Evolutionary conservation across 1,284 basidiomycete genomes (phyloP).

Genomic region (Exobasidium cylindrosporum): DNA sequence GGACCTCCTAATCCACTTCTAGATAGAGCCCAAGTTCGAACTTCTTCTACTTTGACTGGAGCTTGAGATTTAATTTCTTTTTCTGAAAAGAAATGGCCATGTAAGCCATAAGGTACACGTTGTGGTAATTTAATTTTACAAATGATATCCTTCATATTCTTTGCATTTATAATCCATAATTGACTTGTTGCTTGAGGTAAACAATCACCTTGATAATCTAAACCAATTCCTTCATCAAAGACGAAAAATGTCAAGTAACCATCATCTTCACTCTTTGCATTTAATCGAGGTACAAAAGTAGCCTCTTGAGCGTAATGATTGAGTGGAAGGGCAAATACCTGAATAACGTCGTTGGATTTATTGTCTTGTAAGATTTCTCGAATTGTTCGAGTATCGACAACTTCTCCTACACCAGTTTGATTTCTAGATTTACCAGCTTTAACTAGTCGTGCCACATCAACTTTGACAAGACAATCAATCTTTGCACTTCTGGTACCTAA

Average conservation of each 20-base stretch:
- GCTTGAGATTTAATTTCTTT: conserved; percentile 46
- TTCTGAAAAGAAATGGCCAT: conserved; percentile 53
- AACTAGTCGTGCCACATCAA: conserved; percentile 56
- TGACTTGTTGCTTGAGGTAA: conserved; percentile 54
- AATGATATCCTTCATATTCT: conserved; percentile 55
- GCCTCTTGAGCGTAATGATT: conserved; percentile 59
- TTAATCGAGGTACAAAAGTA: conserved; percentile 56
- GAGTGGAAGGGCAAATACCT: conserved; percentile 57
- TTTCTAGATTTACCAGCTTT: conserved; percentile 42
- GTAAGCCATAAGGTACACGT: conserved; percentile 56
- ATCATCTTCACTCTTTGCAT: conserved; percentile 56
- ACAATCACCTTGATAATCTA: conserved; percentile 52
- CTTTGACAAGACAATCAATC: conserved; percentile 60
- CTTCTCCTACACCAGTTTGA: conserved; percentile 29
- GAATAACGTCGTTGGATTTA: conserved; percentile 28
- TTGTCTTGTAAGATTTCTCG: conserved; percentile 48
- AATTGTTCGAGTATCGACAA: conserved; percentile 57
- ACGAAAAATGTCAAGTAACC: conserved; percentile 60
- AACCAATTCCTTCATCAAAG: conserved; percentile 58
- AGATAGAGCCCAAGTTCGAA: conserved; percentile 11
- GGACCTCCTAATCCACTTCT: background rate
- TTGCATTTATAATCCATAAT: conserved; percentile 60
- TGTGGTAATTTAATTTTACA: conserved; percentile 58
- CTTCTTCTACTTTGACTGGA: conserved; percentile 16
- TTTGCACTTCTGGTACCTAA: conserved; percentile 58